Evolutionary conservation across 768 basidiomycete genomes (phyloP).

Genomic region (Boletus rex-veris): DNA sequence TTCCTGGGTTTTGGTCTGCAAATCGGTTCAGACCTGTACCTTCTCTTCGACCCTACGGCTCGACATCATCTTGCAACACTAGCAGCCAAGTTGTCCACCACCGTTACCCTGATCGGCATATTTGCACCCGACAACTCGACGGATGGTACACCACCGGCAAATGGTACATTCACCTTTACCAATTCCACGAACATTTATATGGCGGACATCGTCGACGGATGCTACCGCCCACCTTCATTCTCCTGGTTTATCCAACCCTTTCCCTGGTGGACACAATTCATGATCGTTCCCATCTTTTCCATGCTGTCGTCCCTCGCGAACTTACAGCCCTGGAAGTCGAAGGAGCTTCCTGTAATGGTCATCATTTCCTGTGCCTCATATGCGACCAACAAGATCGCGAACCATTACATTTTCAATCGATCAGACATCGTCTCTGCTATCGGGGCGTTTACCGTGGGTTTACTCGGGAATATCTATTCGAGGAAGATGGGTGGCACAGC

Average conservation of each 20-base stretch:
- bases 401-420: slow-evolving; percentile 81
- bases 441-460: slow-evolving; percentile 77
- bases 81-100: slow-evolving; percentile 47
- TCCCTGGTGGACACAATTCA: slow-evolving; percentile 71
- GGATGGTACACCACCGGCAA: slow-evolving; percentile 42
- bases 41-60: slow-evolving; percentile 60
- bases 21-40: slow-evolving; percentile 78
- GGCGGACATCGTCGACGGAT: slow-evolving; percentile 57
- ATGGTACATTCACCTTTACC: slow-evolving; percentile 66
- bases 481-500: slow-evolving; percentile 81
- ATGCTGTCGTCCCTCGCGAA: slow-evolving; percentile 70
- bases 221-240: slow-evolving; percentile 61
- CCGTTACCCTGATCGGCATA: slow-evolving; percentile 56
- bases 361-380: slow-evolving; percentile 78
- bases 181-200: slow-evolving; percentile 45
- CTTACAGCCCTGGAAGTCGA: slow-evolving; percentile 69
- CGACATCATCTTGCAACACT: slow-evolving; percentile 52
- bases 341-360: slow-evolving; percentile 79
- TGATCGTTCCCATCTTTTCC: slow-evolving; percentile 76
- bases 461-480: slow-evolving; percentile 79
- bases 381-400: slow-evolving; percentile 76
- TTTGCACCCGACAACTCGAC: slow-evolving; percentile 58
- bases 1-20: slow-evolving; percentile 84
- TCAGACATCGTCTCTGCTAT: slow-evolving; percentile 83
- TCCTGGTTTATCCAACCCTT: slow-evolving; percentile 82